Base-by-base conservation (phyloP, 257 asterid genomes). In the Solanum pimpinellifolium region DNA sequence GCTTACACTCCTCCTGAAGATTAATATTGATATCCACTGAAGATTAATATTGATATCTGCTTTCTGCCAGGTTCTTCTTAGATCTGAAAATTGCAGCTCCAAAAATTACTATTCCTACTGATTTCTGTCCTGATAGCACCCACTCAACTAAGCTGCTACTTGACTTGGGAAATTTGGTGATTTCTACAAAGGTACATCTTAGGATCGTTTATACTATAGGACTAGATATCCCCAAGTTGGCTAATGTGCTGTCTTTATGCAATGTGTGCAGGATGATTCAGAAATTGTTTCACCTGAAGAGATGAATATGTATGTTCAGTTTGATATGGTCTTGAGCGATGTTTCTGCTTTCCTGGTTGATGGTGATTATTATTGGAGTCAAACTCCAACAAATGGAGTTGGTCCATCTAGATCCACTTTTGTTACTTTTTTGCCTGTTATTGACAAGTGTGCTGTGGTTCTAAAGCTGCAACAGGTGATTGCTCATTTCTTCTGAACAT, bases 51-150 rank as follows among this genome's bases (percentile, higher is more conserved):
- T 83, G 21, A 73, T 84, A 15, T 92, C 74, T 46, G 49, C 86
- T 87, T 92, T 77, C 76, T 91, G 83, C 91, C 70, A 97, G 99
- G 97, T 97, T 97, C 90, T 87, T 92, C 88, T 92, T 97, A 95
- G 98, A 97, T 93, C 92, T 97, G 93, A 95, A 97, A 92, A 95
- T 97, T 89, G 99, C 99, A 35, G 99, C 99, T 25, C 99, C 99
- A 77, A 97, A 97, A 91, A 94, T 97, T 84, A 95, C 99, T 39
- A 89, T 97, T 83, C 99, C 99, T 77, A 93, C 99, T 14, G 96
- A 94, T 86, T 97, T 95, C 84, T 91, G 73, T 90, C 99, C 99
- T 1, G 98, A 95, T 89, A 84, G 89, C 88, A 90, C 86, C 88
- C 96, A 95, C 88, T 93, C 96, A 84, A 97, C 99, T 23, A 97